phyloP scores from a whole-genome alignment of 2,329 filamentous ascomycete genomes.

The Botrytis tulipae region DNA sequence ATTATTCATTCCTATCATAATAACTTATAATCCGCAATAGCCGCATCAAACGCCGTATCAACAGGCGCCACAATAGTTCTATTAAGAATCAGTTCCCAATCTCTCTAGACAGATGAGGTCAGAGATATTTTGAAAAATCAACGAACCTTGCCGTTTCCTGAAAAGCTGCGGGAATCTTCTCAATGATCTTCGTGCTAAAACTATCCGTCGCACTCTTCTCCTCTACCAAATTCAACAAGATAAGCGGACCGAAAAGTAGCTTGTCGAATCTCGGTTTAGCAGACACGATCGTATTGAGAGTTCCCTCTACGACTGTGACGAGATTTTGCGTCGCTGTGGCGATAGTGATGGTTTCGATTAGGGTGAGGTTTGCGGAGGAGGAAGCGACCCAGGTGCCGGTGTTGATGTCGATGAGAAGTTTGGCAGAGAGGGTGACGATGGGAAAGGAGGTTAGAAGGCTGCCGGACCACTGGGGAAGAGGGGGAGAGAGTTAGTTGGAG shows the following conservation, averaged over 20 bases:
- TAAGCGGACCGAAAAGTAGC: conserved; percentile 43
- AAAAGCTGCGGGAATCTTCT: conserved; percentile 26
- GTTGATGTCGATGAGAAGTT: conserved; percentile 44
- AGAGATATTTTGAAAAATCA: fast-evolving
- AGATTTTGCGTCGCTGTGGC: conserved; percentile 46
- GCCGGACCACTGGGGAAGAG: not conserved
- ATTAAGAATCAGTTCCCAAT: not conserved
- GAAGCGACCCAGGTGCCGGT: conserved; percentile 42
- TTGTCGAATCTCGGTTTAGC: conserved; percentile 47
- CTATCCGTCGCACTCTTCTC: conserved; percentile 43
- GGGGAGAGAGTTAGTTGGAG: not conserved
- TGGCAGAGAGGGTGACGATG: conserved; percentile 34
- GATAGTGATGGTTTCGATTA: conserved; percentile 41
- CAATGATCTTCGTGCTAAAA: conserved; percentile 26
- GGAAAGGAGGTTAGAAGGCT: conserved; percentile 8
- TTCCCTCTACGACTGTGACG: conserved; percentile 49
- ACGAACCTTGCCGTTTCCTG: conserved; percentile 23
- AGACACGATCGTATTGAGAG: conserved; percentile 39
- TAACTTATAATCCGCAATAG: conserved; percentile 38
- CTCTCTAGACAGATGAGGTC: not conserved
- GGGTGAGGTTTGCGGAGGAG: conserved; percentile 42
- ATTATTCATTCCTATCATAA: not conserved
- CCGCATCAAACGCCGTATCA: conserved; percentile 55
- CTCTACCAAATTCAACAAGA: conserved; percentile 44
- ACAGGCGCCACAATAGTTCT: conserved; percentile 42